These are phyloP conservation scores for Fusarium dimerum DNA, from an alignment of 2,329 filamentous ascomycete genomes.

Conservation along the genomic window DNA sequence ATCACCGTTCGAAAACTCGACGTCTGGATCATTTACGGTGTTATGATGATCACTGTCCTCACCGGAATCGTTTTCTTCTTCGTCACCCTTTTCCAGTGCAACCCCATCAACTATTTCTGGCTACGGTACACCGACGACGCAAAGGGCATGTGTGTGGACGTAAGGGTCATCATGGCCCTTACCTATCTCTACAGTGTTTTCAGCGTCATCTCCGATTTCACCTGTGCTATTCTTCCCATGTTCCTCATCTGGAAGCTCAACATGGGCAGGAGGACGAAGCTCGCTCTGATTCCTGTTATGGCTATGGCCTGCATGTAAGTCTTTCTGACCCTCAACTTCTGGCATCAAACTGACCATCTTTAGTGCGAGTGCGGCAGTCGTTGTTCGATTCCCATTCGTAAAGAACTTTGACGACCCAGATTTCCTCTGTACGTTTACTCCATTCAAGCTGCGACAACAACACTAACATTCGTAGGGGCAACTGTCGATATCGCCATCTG, in stretches of 20 bases:
- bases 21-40: constrained; percentile 37
- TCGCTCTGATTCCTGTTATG: constrained; percentile 53
- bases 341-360: constrained; percentile 12
- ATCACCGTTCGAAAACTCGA: constrained; percentile 38
- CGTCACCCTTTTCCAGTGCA: constrained; percentile 43
- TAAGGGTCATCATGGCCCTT: constrained; percentile 50
- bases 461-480: constrained; percentile 28
- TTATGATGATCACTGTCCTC: constrained; percentile 37
- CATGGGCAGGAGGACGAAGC: constrained; percentile 53
- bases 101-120: constrained; percentile 44
- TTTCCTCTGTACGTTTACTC: constrained; percentile 41
- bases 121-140: constrained; percentile 26
- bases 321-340: not conserved
- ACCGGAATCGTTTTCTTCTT: constrained; percentile 44
- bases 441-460: not conserved
- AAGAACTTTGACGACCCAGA: constrained; percentile 40
- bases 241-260: constrained; percentile 57
- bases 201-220: constrained; percentile 52
- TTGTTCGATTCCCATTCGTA: constrained; percentile 43
- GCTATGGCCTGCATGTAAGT: constrained; percentile 55
- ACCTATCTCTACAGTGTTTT: constrained; percentile 54
- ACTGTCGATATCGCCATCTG: constrained; percentile 49
- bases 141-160: constrained; percentile 38
- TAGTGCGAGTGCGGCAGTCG: constrained; percentile 47
- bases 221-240: constrained; percentile 52